phyloP scores from a whole-genome alignment of 1,284 basidiomycete species.

The Volvariella surrecta region DNA sequence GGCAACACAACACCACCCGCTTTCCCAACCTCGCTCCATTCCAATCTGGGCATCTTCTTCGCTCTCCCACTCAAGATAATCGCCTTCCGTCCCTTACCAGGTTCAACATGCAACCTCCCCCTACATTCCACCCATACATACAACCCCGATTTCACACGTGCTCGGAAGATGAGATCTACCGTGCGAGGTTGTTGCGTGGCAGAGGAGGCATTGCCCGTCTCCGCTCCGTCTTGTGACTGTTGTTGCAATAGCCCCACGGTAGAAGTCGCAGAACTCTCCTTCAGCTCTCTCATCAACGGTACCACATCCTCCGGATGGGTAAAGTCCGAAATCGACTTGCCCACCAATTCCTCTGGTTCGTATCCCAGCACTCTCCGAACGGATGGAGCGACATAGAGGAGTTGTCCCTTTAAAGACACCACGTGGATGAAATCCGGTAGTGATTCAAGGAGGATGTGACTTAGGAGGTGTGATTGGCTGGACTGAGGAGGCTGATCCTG shows the following conservation, averaged over 20 bases:
- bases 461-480: slow-evolving; percentile 29
- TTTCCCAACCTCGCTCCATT: slow-evolving; percentile 47
- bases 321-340: slow-evolving; percentile 67
- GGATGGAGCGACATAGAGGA: slow-evolving; percentile 88
- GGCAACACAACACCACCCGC: slow-evolving; percentile 35
- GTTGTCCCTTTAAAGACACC: slow-evolving; percentile 87
- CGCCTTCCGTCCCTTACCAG: slow-evolving; percentile 85
- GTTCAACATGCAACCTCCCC: slow-evolving; percentile 81
- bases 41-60: slow-evolving; percentile 54
- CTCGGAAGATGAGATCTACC: slow-evolving; percentile 75
- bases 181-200: slow-evolving; percentile 29
- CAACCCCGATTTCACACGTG: slow-evolving; percentile 50
- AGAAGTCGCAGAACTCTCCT: slow-evolving; percentile 54
- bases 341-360: slow-evolving; percentile 75
- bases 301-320: slow-evolving; percentile 89
- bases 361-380: slow-evolving; percentile 72
- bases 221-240: background rate
- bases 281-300: slow-evolving; percentile 87
- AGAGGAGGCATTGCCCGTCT: too few relatives aligned
- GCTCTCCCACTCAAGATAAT: slow-evolving; percentile 77
- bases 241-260: too few relatives aligned
- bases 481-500: too few relatives aligned
- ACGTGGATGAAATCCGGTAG: slow-evolving; percentile 82
- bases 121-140: slow-evolving; percentile 85
- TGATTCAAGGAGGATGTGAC: slow-evolving; percentile 62